Evolutionary conservation across 352 stramenopile genomes (phyloP).

Genomic region (Pythium rishiriense): DNA sequence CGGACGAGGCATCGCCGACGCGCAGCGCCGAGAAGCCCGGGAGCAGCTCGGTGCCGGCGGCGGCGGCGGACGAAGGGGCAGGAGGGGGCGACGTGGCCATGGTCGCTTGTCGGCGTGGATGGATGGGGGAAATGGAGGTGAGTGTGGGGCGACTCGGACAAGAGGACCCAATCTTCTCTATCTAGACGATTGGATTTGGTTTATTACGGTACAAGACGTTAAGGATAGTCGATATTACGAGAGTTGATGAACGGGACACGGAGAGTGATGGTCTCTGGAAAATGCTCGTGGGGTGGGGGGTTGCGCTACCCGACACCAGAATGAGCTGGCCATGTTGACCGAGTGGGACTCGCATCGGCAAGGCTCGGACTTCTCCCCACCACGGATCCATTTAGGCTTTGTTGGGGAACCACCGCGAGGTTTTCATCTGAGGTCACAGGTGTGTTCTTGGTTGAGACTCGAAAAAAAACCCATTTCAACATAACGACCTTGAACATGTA

Average conservation of each 20-base stretch:
- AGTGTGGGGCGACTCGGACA: no score
- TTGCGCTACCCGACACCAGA: no score
- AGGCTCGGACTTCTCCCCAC: no score
- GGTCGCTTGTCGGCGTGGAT: slow-evolving; percentile 4
- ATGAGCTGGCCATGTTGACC: no score
- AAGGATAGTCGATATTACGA: neutral
- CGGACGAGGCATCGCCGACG: slow-evolving; percentile 27
- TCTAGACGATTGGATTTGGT: neutral
- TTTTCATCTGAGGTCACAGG: no score
- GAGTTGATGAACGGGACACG: neutral
- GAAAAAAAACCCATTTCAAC: no score
- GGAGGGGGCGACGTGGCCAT: slow-evolving; percentile 42
- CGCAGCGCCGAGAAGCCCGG: slow-evolving; percentile 58
- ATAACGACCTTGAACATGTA: no score
- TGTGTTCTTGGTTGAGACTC: no score
- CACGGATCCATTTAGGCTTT: no score
- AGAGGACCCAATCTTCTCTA: neutral
- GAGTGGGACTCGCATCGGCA: no score
- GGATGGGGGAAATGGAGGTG: slow-evolving; percentile 20
- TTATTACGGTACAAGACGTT: slow-evolving; percentile 1
- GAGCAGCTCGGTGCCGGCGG: slow-evolving; percentile 32
- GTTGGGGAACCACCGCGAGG: no score
- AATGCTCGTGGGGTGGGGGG: slow-evolving; percentile 14
- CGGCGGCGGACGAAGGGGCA: slow-evolving; percentile 31
- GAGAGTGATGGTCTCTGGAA: slow-evolving; percentile 17